phyloP scores from a whole-genome alignment of 192 early-diverging fungal genomes.

The Coemansia pectinata region DNA sequence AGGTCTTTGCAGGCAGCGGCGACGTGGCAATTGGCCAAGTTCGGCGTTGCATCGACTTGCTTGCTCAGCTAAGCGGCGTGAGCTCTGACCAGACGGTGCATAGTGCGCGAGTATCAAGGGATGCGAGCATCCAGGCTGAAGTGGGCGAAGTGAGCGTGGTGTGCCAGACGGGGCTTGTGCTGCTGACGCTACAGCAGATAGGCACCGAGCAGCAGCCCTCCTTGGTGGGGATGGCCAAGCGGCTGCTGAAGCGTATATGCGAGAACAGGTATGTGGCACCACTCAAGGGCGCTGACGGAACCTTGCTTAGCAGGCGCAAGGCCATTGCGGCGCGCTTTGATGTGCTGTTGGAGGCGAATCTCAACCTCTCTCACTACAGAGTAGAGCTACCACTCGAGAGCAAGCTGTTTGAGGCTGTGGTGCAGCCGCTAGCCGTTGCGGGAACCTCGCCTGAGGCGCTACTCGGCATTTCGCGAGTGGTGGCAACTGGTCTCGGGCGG shows the following conservation, averaged over 20 bases:
- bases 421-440: constrained; percentile 41
- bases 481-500: constrained; percentile 12
- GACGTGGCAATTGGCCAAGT: neutral
- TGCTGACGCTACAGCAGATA: constrained; percentile 29
- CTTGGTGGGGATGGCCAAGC: constrained; percentile 6
- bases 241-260: constrained; percentile 12
- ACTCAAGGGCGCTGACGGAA: neutral
- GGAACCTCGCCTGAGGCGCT: constrained; percentile 35
- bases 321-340: constrained; percentile 31
- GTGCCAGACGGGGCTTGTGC: constrained; percentile 22
- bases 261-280: neutral
- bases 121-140: neutral
- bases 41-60: constrained; percentile 17
- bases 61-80: constrained; percentile 10
- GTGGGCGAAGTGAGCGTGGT: constrained; percentile 1
- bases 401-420: constrained; percentile 14
- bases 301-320: constrained; percentile 16
- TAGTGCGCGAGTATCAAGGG: neutral
- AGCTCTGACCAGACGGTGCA: neutral
- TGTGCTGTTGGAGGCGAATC: constrained; percentile 6
- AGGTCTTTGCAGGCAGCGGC: neutral
- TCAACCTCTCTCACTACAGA: neutral
- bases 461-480: constrained; percentile 22
- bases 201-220: constrained; percentile 5
- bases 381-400: constrained; percentile 1